Conservation (phyloP, 306 rosid species). For the Pterocarpus macrocarpus region DNA sequence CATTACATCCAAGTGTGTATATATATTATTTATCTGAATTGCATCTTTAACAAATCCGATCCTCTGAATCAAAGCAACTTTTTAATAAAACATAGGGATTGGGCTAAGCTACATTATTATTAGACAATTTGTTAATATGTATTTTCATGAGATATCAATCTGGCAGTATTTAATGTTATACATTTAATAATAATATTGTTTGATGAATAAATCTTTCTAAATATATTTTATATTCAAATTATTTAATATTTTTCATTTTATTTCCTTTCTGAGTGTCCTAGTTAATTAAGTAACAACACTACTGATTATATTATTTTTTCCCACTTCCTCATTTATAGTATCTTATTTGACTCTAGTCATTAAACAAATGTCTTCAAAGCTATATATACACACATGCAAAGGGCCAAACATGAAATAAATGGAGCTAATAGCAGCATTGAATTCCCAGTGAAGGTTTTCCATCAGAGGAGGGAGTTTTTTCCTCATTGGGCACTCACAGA, state of each 20-base stretch:
- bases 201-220: not conserved
- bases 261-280: too few relatives aligned
- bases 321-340: not conserved
- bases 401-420: not conserved
- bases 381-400: not conserved
- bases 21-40: not conserved
- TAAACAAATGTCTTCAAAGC: not conserved
- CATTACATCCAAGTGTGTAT: not conserved
- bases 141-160: not conserved
- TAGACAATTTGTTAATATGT: not conserved
- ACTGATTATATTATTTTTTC: not conserved
- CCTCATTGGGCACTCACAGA: not conserved
- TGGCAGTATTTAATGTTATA: too few relatives aligned
- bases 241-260: too few relatives aligned
- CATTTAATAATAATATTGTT: not conserved
- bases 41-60: slow-evolving; percentile 12
- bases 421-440: not conserved
- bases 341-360: not conserved
- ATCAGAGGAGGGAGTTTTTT: not conserved
- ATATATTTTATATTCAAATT: not conserved
- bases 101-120: not conserved
- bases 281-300: too few relatives aligned
- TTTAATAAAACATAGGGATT: slow-evolving; percentile 24
- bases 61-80: slow-evolving; percentile 29
- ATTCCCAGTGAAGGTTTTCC: not conserved